Base-by-base conservation (phyloP, 2,329 filamentous ascomycete species). In the Hypoxylon sp. region DNA sequence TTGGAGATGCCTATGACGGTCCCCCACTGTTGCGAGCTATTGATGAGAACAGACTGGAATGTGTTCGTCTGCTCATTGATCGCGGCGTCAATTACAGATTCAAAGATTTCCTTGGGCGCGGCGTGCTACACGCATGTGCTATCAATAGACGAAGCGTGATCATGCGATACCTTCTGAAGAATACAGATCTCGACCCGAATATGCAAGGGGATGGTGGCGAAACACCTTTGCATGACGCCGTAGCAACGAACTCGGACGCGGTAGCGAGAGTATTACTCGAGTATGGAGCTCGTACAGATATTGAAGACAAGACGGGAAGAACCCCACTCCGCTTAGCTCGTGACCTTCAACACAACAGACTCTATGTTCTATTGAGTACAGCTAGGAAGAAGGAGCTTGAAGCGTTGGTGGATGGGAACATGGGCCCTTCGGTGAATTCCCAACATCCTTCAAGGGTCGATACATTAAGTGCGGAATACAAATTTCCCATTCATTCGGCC, bases 101-200 rank as follows among this genome's bases (percentile, higher is more conserved):
- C 48, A 50, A 50, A n/a, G 48, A 50, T 32, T 50, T 50, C n/a
- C 48, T 50, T 2, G 48, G 48, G 3, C 48, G 48, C 17, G 48
- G 48, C 17, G 25, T 50, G 25, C 48, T 50, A 17, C 48, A 50
- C n/a, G 48, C 48, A 32, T 50, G 48, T 11, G 48, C 48, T n/a
- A 50, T 50, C 48, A 50, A 50, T 32, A 19, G 25, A 28, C 48
- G 48, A 50, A 19, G 48, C 4, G 9, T 50, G 2, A 17, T 50
- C 11, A 6, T 50, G 7, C 48, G 48, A 11, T 50, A 50, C 14
- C 48, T 50, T 14, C 25, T 50, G 13, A 50, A 32, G 13, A 32
- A 50, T 17, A 30, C 25, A 14, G 48, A 50, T 11, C 48, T 50
- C 25, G 25, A 50, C 48, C 48, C 48, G 5, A 50, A 50, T n/a